Evolutionary conservation across 2,329 filamentous ascomycete genomes (phyloP), one percentile per base, ranked within the genome.

Genomic region (Verticillium albo-atrum): DNA sequence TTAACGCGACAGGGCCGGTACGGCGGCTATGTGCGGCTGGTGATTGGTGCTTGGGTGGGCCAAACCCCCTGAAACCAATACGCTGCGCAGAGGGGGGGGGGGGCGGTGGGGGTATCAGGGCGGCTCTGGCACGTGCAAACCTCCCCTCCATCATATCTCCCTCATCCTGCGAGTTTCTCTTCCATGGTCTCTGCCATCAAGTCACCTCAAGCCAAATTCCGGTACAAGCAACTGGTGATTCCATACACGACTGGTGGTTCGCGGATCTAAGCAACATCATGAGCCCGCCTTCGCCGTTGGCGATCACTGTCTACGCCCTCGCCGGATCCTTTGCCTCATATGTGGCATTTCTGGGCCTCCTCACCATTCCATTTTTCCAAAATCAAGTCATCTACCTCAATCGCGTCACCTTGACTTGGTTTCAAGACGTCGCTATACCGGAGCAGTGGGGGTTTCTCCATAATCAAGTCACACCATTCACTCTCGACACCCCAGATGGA

Each of bases 401-500:
- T 64, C 71, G 73, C 2, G 70, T 85, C 6, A 78, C 77, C 6
- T 74, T 83, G 67, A 85, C 82, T 17, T 84, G 82, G 80, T 80
- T 78, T 63, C 77, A 87, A 60, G 83, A 91, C 68, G 71, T 89
- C 51, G 82, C 84, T 58, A 75, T 84, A 50, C 86, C 89, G 0
- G 88, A 91, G 67, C 80, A 83, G 57, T 90, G 87, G 72, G 89
- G 89, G 0, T 92, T 92, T 68, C 78, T 87, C 30, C 85, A 82
- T 66, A 87, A 88, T 60, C 89, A 94, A 73, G 85, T 90, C 2
- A 88, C 87, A 17, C 87, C 89, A 0, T 92, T 93, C 69, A 83
- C 82, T 55, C 72, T 92, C 42, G 72, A 71, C 3, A 91, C 89
- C 0, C 74, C 81, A 0, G 89, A 92, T 69, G 81, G 84, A 35